These are phyloP conservation scores for Hanseniaspora occidentalis DNA, from an alignment of 805 yeast species.

Conservation along the genomic window DNA sequence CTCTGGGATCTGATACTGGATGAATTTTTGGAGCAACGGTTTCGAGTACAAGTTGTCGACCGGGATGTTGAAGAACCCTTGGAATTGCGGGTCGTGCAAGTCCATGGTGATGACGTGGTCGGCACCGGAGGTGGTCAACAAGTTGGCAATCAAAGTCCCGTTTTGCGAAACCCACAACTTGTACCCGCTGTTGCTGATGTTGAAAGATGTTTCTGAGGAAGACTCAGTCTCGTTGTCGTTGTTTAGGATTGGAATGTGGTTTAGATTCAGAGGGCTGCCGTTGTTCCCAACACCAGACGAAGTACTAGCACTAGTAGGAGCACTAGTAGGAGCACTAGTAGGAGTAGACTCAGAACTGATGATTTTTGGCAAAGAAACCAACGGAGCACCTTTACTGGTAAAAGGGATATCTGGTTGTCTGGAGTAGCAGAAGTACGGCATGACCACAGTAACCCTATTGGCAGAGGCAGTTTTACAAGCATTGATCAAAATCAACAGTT, in stretches of 20 bases:
- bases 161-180: constrained; percentile 94
- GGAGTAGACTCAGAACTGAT: constrained; percentile 45
- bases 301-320: constrained; percentile 10
- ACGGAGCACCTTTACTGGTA: constrained; percentile 65
- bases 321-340: constrained; percentile 16
- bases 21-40: constrained; percentile 79
- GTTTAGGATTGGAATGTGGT: constrained; percentile 26
- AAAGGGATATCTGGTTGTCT: constrained; percentile 93
- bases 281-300: constrained; percentile 4
- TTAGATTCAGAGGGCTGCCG: constrained; percentile 13
- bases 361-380: constrained; percentile 29
- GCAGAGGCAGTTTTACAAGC: constrained; percentile 92
- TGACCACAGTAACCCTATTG: constrained; percentile 74
- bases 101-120: constrained; percentile 97
- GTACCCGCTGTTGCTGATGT: constrained; percentile 48
- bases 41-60: constrained; percentile 88
- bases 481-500: constrained; percentile 69
- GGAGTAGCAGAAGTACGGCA: constrained; percentile 90
- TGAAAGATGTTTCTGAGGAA: constrained; percentile 21
- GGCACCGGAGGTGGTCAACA: constrained; percentile 86
- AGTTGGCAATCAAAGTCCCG: constrained; percentile 82
- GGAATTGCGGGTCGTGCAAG: constrained; percentile 94
- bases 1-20: constrained; percentile 62
- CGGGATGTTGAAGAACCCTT: constrained; percentile 93
- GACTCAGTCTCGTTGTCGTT: constrained; percentile 11